phyloP scores from a whole-genome alignment of 352 stramenopile genomes.

The Saprolegnia diclina region DNA sequence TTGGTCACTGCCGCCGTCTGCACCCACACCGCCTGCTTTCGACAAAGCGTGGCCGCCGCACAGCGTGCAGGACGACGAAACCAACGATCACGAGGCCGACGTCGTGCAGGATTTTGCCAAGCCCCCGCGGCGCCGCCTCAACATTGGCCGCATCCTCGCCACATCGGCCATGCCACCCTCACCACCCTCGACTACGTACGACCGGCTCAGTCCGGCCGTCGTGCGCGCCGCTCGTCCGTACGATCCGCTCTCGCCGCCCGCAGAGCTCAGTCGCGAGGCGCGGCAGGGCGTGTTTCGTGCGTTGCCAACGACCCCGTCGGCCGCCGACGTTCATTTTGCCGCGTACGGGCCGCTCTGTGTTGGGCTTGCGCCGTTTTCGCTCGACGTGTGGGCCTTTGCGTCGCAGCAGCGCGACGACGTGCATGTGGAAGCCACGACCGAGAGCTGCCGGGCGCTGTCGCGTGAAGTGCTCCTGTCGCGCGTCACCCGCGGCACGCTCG shows the following conservation, averaged over 20 bases:
- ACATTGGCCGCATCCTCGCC: neutral
- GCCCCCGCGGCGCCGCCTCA: neutral
- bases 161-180: neutral
- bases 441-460: neutral
- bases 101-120: neutral
- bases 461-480: constrained; percentile 1
- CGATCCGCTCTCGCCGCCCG: constrained; percentile 1
- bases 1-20: neutral
- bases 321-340: constrained; percentile 16
- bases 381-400: constrained; percentile 69
- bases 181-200: neutral
- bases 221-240: neutral
- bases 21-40: neutral
- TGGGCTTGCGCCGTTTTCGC: constrained; percentile 45
- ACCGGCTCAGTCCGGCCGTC: constrained; percentile 3
- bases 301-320: neutral
- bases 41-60: neutral
- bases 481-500: constrained; percentile 40
- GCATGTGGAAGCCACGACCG: constrained; percentile 51
- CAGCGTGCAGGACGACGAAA: neutral
- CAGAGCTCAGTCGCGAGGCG: neutral
- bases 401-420: constrained; percentile 56
- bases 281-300: constrained; percentile 4
- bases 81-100: neutral
- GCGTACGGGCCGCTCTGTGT: constrained; percentile 31